These are phyloP conservation scores for Trypanosoma platydactyli DNA, from an alignment of 208 protist genomes.

Conservation along the genomic window DNA sequence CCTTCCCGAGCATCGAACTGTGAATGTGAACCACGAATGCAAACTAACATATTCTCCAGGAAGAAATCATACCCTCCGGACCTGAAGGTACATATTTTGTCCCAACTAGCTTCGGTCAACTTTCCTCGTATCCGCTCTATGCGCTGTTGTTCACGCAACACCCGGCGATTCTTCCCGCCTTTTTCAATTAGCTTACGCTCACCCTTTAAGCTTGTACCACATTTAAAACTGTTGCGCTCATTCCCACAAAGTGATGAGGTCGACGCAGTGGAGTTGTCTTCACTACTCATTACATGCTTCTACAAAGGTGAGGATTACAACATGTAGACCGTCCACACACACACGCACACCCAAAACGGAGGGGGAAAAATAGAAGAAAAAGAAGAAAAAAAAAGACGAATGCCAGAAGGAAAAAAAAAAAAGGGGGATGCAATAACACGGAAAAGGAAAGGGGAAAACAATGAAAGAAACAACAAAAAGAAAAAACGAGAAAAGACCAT, in stretches of 20 bases:
- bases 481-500: constrained; percentile 17
- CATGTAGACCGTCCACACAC: too few relatives aligned
- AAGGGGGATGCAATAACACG: background rate
- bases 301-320: constrained; percentile 14
- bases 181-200: background rate
- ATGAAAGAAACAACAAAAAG: background rate
- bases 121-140: constrained; percentile 51
- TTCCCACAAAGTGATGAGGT: constrained; percentile 16
- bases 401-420: background rate
- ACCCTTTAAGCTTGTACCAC: constrained; percentile 1
- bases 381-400: background rate
- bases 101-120: constrained; percentile 66
- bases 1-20: constrained; percentile 77
- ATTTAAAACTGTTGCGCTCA: constrained; percentile 1
- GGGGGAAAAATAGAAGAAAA: background rate
- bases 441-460: constrained; percentile 10
- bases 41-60: constrained; percentile 45
- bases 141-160: constrained; percentile 53
- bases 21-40: constrained; percentile 71
- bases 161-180: constrained; percentile 4
- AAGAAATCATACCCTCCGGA: constrained; percentile 52
- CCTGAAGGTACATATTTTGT: constrained; percentile 46
- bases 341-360: background rate
- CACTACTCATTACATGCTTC: constrained; percentile 25
- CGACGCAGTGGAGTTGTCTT: constrained; percentile 19